Conservation (phyloP, 1,139 yeast genomes). For the Kodamaea anthophila region DNA sequence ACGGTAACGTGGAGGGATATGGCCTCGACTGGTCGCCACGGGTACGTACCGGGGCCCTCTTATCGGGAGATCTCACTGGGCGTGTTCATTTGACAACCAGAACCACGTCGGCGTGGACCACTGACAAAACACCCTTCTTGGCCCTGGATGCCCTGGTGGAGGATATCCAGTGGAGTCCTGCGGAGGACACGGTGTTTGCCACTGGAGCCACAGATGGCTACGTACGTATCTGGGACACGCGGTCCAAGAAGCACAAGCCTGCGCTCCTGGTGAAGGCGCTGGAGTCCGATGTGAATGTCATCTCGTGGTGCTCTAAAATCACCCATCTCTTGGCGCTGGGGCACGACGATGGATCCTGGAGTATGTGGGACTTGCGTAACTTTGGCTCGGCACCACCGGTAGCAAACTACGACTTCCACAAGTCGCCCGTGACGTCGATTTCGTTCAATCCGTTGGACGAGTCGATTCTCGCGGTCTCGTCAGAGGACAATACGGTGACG, state of each 20-base stretch:
- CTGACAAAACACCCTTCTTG: slow-evolving; percentile 76
- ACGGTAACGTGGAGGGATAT: slow-evolving; percentile 96
- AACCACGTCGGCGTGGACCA: slow-evolving; percentile 71
- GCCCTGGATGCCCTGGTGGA: slow-evolving; percentile 77
- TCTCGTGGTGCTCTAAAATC: slow-evolving; percentile 90
- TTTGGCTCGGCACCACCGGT: slow-evolving; percentile 71
- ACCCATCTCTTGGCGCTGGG: slow-evolving; percentile 89
- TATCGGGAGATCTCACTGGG: slow-evolving; percentile 88
- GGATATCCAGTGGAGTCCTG: slow-evolving; percentile 94
- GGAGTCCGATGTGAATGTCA: slow-evolving; percentile 83
- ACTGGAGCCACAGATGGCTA: slow-evolving; percentile 90
- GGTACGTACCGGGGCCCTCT: slow-evolving; percentile 68
- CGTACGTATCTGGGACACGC: slow-evolving; percentile 92
- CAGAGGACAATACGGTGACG: slow-evolving; percentile 95
- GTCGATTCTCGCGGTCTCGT: slow-evolving; percentile 89
- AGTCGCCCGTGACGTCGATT: slow-evolving; percentile 85
- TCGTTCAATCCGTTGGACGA: slow-evolving; percentile 95
- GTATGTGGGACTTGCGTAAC: slow-evolving; percentile 94
- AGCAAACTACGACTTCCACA: slow-evolving; percentile 92
- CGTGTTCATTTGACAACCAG: slow-evolving; percentile 73
- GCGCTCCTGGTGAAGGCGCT: slow-evolving; percentile 84
- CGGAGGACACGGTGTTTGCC: slow-evolving; percentile 90
- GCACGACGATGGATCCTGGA: slow-evolving; percentile 96
- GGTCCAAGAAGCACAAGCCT: slow-evolving; percentile 87
- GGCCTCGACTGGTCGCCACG: slow-evolving; percentile 97